Percentiles rank a stretch among this genome's conserved stretches.
Conservation (phyloP, 2,329 filamentous ascomycete species). For the Neobulgaria alba region DNA sequence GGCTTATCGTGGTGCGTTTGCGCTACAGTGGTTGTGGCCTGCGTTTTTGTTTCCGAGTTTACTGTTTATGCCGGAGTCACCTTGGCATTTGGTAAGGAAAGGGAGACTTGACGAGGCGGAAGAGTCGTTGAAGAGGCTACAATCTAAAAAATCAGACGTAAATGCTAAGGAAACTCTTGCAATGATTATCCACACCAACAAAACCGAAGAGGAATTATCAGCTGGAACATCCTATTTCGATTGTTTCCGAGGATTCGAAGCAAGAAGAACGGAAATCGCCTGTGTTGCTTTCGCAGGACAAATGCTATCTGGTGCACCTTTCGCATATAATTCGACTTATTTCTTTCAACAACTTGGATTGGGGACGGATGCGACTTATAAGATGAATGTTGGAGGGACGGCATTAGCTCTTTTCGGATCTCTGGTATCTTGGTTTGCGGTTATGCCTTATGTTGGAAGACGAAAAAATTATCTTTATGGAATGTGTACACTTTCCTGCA, state of each 20-base stretch:
- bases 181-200: constrained; percentile 46
- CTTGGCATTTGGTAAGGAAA: constrained; percentile 29
- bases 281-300: constrained; percentile 24
- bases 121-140: constrained; percentile 26
- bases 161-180: constrained; percentile 34
- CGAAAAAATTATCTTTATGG: constrained; percentile 42
- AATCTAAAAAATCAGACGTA: constrained; percentile 30
- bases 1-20: constrained; percentile 33
- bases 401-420: constrained; percentile 41
- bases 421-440: constrained; percentile 37
- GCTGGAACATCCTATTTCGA: constrained; percentile 37
- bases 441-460: constrained; percentile 39
- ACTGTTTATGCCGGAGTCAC: constrained; percentile 39
- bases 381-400: constrained; percentile 49
- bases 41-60: constrained; percentile 31
- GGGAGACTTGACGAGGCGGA: constrained; percentile 13
- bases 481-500: constrained; percentile 33
- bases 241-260: constrained; percentile 35
- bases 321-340: constrained; percentile 55
- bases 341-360: constrained; percentile 48
- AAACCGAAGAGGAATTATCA: constrained; percentile 37
- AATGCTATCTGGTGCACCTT: constrained; percentile 35
- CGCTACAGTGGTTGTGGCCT: constrained; percentile 38
- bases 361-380: constrained; percentile 37
- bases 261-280: constrained; percentile 45